phyloP scores from a whole-genome alignment of 306 rosid species.

The Quercus ilex region DNA sequence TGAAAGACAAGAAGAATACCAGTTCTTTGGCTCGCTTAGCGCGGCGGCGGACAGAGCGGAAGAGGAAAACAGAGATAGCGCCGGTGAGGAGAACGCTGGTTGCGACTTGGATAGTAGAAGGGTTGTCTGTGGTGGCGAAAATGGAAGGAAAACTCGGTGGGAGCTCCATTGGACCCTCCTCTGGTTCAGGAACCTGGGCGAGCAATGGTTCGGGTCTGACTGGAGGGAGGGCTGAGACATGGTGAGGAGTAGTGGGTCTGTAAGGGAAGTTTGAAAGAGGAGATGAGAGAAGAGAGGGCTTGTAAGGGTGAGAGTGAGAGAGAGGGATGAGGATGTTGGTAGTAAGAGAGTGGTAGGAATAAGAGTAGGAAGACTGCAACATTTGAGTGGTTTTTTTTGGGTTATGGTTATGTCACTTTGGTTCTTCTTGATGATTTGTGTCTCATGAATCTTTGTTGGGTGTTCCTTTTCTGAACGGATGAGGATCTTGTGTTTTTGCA shows the following conservation, averaged over 20 bases:
- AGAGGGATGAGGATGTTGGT: conserved; percentile 24
- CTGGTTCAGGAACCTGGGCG: conserved; percentile 41
- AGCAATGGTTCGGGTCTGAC: conserved; percentile 32
- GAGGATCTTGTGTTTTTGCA: neutral
- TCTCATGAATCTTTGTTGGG: neutral
- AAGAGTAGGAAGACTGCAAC: conserved; percentile 48
- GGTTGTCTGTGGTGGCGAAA: conserved; percentile 67
- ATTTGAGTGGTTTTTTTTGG: conserved; percentile 23
- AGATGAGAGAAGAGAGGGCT: conserved; percentile 16
- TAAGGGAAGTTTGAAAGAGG: conserved; percentile 23
- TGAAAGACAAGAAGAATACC: conserved; percentile 31
- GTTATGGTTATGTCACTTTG: neutral
- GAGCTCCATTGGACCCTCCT: conserved; percentile 72
- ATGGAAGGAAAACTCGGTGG: conserved; percentile 53
- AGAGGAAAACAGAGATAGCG: conserved; percentile 76
- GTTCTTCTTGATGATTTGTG: neutral
- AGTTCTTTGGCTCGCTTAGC: conserved; percentile 75
- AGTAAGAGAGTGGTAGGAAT: conserved; percentile 40
- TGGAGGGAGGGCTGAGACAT: conserved; percentile 35
- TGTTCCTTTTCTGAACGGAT: neutral
- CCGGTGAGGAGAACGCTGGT: conserved; percentile 90
- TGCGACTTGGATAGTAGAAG: conserved; percentile 76
- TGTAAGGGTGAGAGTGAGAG: neutral
- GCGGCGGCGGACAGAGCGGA: conserved; percentile 85
- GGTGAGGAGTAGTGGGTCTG: conserved; percentile 40